Conservation (phyloP, 169 alveolate genomes). For the Plasmodium vivax region DNA sequence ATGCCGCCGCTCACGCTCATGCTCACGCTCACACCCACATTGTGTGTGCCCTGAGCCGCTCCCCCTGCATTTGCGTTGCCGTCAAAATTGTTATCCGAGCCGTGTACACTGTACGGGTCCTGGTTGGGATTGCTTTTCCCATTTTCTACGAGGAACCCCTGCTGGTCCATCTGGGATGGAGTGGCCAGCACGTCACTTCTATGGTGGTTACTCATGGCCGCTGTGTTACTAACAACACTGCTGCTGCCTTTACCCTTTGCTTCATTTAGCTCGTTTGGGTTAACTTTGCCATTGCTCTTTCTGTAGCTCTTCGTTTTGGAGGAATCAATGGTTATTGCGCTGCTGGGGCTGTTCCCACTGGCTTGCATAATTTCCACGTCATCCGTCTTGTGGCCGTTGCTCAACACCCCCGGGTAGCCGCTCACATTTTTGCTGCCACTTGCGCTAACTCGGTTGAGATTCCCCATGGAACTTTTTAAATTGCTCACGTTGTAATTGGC, state of each 20-base stretch:
- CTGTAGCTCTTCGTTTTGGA: background rate
- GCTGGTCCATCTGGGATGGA: background rate
- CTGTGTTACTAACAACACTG: background rate
- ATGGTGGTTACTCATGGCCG: background rate
- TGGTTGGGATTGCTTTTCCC: background rate
- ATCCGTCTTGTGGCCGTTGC: background rate
- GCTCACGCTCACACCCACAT: background rate
- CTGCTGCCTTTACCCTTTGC: background rate
- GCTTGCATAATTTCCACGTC: background rate
- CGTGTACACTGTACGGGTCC: background rate
- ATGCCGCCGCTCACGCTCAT: background rate
- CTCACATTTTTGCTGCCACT: background rate
- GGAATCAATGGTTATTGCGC: background rate
- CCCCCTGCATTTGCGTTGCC: background rate
- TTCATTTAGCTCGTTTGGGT: background rate
- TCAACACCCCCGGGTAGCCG: background rate
- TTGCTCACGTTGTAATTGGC: conserved; percentile 3
- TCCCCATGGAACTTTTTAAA: background rate
- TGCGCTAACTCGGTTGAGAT: background rate
- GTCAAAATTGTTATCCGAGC: background rate
- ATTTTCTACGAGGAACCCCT: background rate
- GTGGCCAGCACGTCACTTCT: background rate
- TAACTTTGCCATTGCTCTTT: background rate
- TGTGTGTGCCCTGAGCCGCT: background rate
- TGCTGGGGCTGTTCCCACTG: background rate